Conservation (phyloP, 768 basidiomycete species). For the Fomitopsis pulvina region DNA sequence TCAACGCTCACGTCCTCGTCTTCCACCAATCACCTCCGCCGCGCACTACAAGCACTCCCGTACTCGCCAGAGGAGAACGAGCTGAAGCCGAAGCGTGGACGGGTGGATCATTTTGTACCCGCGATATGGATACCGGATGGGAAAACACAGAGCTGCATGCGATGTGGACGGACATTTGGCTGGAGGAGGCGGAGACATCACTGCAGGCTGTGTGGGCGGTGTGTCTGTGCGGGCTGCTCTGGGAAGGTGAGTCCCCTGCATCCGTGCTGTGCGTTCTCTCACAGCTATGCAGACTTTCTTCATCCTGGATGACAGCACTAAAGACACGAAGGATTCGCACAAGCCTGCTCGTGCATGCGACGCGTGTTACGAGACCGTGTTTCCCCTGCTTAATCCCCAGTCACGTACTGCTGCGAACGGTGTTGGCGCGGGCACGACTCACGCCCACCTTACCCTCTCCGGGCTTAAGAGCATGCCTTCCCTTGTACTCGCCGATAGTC, state of each 20-base stretch:
- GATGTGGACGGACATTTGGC: slow-evolving; percentile 70
- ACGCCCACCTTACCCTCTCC: slow-evolving; percentile 43
- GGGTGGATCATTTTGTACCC: slow-evolving; percentile 80
- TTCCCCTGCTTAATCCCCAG: slow-evolving; percentile 45
- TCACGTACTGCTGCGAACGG: not conserved
- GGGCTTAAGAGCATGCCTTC: slow-evolving; percentile 53
- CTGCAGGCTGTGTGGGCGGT: slow-evolving; percentile 78
- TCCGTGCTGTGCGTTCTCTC: not conserved
- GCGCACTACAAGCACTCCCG: slow-evolving; percentile 66
- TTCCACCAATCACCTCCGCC: slow-evolving; percentile 69
- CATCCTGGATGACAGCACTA: slow-evolving; percentile 49
- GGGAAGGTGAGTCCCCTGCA: slow-evolving; percentile 44
- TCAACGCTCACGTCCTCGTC: slow-evolving; percentile 77
- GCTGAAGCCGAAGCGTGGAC: slow-evolving; percentile 35
- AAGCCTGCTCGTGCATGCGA: slow-evolving; percentile 79
- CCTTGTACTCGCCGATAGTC: slow-evolving; percentile 28
- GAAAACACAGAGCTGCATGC: slow-evolving; percentile 79
- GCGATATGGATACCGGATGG: slow-evolving; percentile 91
- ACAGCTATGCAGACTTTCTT: slow-evolving; percentile 63
- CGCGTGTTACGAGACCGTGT: slow-evolving; percentile 81
- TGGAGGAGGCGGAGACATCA: slow-evolving; percentile 80
- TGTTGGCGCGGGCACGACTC: slow-evolving; percentile 14
- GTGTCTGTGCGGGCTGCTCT: slow-evolving; percentile 84
- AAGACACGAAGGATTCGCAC: slow-evolving; percentile 37
- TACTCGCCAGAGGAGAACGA: slow-evolving; percentile 47